Evolutionary conservation across 2,329 filamentous ascomycete genomes (phyloP).

Genomic region (Chrysosphaeria jannelii): DNA sequence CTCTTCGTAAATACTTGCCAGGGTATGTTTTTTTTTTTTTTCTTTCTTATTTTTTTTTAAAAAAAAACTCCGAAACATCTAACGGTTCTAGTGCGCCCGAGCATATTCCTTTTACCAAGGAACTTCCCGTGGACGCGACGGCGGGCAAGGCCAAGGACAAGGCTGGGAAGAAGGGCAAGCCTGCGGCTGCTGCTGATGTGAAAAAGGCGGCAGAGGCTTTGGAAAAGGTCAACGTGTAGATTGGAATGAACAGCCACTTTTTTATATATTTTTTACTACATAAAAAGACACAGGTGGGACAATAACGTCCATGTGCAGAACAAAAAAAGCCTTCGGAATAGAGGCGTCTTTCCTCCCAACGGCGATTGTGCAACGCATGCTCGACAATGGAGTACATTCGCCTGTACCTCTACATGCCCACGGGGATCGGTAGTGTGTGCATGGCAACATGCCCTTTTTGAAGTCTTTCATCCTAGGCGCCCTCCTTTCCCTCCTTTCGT

Average conservation of each 20-base stretch:
- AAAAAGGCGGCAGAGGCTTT: constrained; percentile 7
- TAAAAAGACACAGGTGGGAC: not conserved
- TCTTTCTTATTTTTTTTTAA: not conserved
- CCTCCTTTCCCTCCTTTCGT: too few relatives aligned
- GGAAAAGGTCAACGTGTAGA: constrained; percentile 7
- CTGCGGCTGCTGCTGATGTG: constrained; percentile 5
- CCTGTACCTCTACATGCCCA: too few relatives aligned
- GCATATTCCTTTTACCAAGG: constrained; percentile 69
- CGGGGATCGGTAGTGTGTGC: too few relatives aligned
- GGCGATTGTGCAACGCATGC: too few relatives aligned
- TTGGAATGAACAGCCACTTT: not conserved
- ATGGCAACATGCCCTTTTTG: too few relatives aligned
- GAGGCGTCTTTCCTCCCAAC: too few relatives aligned
- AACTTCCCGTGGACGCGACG: constrained; percentile 38
- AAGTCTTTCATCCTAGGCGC: too few relatives aligned
- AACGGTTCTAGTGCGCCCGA: constrained; percentile 35
- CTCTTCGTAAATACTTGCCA: constrained; percentile 67
- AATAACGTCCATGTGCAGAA: not conserved
- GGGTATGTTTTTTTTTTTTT: constrained; percentile 13
- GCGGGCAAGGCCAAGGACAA: constrained; percentile 6
- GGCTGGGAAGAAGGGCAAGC: constrained; percentile 5
- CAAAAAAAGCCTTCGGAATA: too few relatives aligned
- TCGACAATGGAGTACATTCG: too few relatives aligned
- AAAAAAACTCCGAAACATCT: too few relatives aligned
- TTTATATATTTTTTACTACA: not conserved